Base-by-base conservation (phyloP, 2,329 filamentous ascomycete species). In the Ophiostoma piceae region DNA sequence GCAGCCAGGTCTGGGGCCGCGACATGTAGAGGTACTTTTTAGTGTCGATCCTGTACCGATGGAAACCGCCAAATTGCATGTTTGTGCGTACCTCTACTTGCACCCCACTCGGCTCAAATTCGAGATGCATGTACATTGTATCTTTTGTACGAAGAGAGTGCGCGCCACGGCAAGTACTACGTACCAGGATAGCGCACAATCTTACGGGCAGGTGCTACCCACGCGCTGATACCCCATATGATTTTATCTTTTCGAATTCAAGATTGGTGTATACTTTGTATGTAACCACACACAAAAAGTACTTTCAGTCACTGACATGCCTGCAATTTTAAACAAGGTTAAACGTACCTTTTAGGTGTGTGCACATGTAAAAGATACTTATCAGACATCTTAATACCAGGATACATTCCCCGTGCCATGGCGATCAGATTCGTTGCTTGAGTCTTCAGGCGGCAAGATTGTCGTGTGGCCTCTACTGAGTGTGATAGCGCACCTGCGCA, bases 201-300 rank as follows among this genome's bases (percentile, higher is more conserved):
- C 67, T 65, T 66, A 37, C 66, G 29, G 54, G 66, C 41, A 51
- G 66, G 60, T 64, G 57, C 69, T 62, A 47, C 66, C 39, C 66
- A 43, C 41, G 35, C 47, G 37, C 51, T 41, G 67, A 32, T 62
- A 68, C 67, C 67, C 67, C 67, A 43, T 68, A 68, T 37, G 26
- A 54, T 47, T 32, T 26, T 35, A 35, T 35, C 8, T 8, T 35
- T 35, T 35, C 8, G 14, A n/a, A 64, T 64, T 64, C 60, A 8
- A 64, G 60, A 64, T 64, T 14, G 16, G 16, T 37, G 60, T 64
- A 64, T 3, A 11, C 7, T 22, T 39, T 64, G 32, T 19, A 9
- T 35, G 32, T 1, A 16, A 19, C 2, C 1, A 2, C 11, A 29
- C 5, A 14, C 16, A 37, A 64, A 64, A 64, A 32, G 19, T 57